A percentile compares a stretch with the other conserved stretches of the same genome.
These are phyloP conservation scores for Aspergillus viridinutans DNA, from an alignment of 2,329 filamentous ascomycete genomes.

Conservation along the genomic window DNA sequence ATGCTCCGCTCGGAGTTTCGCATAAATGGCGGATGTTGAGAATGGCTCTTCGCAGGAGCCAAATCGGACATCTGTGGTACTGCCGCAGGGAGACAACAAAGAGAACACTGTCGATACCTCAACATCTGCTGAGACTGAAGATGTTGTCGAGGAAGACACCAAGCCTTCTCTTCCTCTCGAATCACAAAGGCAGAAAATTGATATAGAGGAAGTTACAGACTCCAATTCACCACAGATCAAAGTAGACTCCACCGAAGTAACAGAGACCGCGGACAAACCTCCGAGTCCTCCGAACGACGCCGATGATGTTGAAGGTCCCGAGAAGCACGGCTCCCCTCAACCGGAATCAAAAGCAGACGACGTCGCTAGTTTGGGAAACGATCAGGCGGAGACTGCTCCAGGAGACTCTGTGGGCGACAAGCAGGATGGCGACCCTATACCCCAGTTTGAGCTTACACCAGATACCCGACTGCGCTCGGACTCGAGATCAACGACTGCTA, in stretches of 20 bases:
- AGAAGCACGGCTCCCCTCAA: slow-evolving; percentile 14
- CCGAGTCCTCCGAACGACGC: slow-evolving; percentile 23
- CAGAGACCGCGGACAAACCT: slow-evolving; percentile 19
- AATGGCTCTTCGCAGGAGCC: slow-evolving; percentile 31
- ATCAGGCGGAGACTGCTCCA: slow-evolving; percentile 9
- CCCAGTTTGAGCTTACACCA: slow-evolving; percentile 21
- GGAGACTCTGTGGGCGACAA: slow-evolving; percentile 13
- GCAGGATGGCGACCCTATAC: slow-evolving; percentile 13
- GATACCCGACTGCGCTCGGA: slow-evolving; percentile 51
- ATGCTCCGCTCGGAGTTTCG: slow-evolving; percentile 33
- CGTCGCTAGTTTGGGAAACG: slow-evolving; percentile 8
- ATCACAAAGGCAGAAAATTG: slow-evolving; percentile 27
- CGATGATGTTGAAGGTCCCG: slow-evolving; percentile 22
- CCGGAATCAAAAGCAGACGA: slow-evolving; percentile 17
- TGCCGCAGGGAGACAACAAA: slow-evolving; percentile 26
- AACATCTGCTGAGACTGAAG: slow-evolving; percentile 21
- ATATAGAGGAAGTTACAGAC: slow-evolving; percentile 15
- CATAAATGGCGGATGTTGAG: slow-evolving; percentile 42
- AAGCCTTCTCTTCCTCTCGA: slow-evolving; percentile 29
- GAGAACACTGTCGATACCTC: slow-evolving; percentile 26
- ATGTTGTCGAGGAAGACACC: slow-evolving; percentile 22
- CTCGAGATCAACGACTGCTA: slow-evolving; percentile 56
- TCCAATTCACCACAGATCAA: slow-evolving; percentile 2
- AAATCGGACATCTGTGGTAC: slow-evolving; percentile 21
- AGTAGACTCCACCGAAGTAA: slow-evolving; percentile 15